Evolutionary conservation across 345 rosid species (phyloP).

Genomic region (Arabis hirsuta): DNA sequence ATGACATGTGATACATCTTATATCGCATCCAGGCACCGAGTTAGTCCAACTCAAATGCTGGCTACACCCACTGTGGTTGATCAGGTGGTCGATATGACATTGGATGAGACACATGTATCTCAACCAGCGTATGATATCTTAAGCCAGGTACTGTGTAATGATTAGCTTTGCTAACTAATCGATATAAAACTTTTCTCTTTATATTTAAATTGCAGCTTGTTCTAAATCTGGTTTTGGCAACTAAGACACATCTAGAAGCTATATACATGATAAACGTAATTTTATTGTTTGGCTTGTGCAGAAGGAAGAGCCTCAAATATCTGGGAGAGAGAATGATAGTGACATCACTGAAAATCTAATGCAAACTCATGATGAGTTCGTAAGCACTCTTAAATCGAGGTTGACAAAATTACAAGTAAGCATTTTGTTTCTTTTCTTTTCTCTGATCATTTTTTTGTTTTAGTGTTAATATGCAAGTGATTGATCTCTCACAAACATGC

Average conservation of each 20-base stretch:
- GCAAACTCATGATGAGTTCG: conserved; percentile 71
- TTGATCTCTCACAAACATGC: conserved; percentile 35
- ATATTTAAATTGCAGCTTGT: neutral
- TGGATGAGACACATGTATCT: conserved; percentile 26
- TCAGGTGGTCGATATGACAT: conserved; percentile 22
- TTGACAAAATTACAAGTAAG: conserved; percentile 86
- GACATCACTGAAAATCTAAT: conserved; percentile 65
- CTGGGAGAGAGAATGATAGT: conserved; percentile 50
- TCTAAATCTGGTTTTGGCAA: neutral
- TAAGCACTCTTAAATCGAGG: conserved; percentile 78
- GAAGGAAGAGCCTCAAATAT: conserved; percentile 62
- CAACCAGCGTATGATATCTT: conserved; percentile 19
- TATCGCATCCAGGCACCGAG: conserved; percentile 22
- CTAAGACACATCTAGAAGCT: neutral
- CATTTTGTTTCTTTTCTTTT: conserved; percentile 15
- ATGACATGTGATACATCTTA: conserved; percentile 29
- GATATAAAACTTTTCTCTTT: neutral
- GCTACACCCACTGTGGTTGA: conserved; percentile 27
- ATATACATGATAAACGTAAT: neutral
- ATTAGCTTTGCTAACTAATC: neutral
- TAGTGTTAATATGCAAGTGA: conserved; percentile 11
- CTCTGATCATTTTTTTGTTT: neutral
- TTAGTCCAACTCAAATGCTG: conserved; percentile 22
- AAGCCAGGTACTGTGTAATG: conserved; percentile 35
- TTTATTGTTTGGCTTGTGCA: conserved; percentile 38